Conservation (phyloP, 805 yeast genomes). For the Jamesozyma hellenica region DNA sequence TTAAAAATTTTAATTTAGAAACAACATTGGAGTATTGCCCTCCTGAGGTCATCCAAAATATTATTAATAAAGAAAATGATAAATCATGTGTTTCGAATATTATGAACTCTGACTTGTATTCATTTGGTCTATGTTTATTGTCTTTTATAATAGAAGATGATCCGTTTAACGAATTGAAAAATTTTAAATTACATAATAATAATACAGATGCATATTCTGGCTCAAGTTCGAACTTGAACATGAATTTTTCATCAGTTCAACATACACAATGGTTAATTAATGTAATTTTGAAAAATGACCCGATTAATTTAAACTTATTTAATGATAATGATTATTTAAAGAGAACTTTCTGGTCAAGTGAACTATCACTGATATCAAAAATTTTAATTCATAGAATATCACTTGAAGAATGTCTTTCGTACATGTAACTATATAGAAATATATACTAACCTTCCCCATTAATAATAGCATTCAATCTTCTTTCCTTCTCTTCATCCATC, state of each 20-base stretch:
- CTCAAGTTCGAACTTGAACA: not conserved
- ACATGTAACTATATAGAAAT: constrained; percentile 1
- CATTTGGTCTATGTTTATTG: constrained; percentile 13
- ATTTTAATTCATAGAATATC: constrained; percentile 7
- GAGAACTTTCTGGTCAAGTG: constrained; percentile 6
- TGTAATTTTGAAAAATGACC: constrained; percentile 12
- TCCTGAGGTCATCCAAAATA: constrained; percentile 9
- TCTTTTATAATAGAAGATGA: constrained; percentile 12
- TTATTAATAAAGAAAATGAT: not conserved
- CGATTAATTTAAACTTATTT: constrained; percentile 12
- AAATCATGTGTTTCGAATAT: not conserved
- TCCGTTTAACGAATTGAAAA: constrained; percentile 11
- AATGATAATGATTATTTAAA: not conserved
- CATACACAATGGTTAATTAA: constrained; percentile 16
- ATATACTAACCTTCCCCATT: constrained; percentile 20
- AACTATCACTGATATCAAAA: constrained; percentile 6
- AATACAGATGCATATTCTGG: not conserved
- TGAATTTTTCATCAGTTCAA: constrained; percentile 8
- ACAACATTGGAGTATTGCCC: constrained; percentile 17
- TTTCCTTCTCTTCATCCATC: constrained; percentile 28
- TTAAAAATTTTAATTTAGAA: constrained; percentile 3
- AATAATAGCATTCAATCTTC: constrained; percentile 29
- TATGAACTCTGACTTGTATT: constrained; percentile 10
- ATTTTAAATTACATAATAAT: constrained; percentile 3
- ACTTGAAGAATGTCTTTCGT: constrained; percentile 2